Evolutionary conservation across 371 early-diverging fungal genomes (phyloP).

Genomic region (Mortierella sp.): DNA sequence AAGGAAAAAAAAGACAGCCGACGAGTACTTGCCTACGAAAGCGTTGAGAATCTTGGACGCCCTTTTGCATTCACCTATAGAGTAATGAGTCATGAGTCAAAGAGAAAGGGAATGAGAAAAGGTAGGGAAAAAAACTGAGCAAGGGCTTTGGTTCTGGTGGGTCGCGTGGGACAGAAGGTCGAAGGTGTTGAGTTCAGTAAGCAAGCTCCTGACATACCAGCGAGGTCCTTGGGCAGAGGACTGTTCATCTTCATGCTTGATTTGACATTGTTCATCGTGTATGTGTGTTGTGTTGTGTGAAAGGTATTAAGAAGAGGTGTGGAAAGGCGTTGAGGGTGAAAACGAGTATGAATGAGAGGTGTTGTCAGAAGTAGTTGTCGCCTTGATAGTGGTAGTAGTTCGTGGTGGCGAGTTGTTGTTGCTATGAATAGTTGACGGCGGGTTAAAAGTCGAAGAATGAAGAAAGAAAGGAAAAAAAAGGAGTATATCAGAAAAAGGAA

Average conservation of each 20-base stretch:
- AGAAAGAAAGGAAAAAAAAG: background rate
- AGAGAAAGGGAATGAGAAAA: constrained; percentile 2
- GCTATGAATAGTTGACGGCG: background rate
- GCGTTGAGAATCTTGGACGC: constrained; percentile 83
- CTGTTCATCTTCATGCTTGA: constrained; percentile 64
- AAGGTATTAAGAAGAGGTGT: background rate
- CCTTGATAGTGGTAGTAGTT: too few species aligned
- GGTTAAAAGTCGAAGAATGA: background rate
- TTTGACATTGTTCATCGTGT: constrained; percentile 28
- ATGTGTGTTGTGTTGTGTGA: background rate
- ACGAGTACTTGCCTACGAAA: constrained; percentile 69
- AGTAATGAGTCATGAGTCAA: background rate
- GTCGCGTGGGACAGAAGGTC: background rate
- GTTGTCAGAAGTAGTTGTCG: too few species aligned
- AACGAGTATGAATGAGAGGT: background rate
- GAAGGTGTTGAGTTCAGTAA: background rate
- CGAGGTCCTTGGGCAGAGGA: constrained; percentile 73
- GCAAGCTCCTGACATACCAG: constrained; percentile 47
- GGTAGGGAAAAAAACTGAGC: background rate
- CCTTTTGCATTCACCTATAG: constrained; percentile 77
- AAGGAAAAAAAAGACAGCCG: background rate
- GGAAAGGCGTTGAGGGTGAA: background rate
- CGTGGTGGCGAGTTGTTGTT: background rate
- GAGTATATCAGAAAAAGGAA: background rate
- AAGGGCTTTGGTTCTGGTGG: background rate